phyloP scores from a whole-genome alignment of 177 flowering plant species.

The Vitis hybrid region DNA sequence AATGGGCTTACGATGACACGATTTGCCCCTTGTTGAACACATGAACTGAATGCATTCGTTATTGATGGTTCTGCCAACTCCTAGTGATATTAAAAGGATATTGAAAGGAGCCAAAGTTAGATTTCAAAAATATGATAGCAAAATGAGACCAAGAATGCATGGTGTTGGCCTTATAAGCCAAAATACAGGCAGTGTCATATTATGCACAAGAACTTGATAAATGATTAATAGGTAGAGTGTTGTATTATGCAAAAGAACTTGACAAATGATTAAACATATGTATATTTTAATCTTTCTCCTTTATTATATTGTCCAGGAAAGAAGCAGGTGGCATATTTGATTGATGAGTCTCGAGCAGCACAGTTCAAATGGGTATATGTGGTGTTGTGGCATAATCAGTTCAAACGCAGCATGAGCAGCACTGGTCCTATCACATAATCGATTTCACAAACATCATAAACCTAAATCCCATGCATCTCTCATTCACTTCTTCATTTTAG shows the following conservation, averaged over 20 bases:
- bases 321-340: too few species aligned
- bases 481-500: too few species aligned
- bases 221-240: too few species aligned
- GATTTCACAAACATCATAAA: too few species aligned
- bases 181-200: background rate
- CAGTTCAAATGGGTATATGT: too few species aligned
- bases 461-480: too few species aligned
- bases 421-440: too few species aligned
- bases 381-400: too few species aligned
- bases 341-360: too few species aligned
- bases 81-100: conserved; percentile 27
- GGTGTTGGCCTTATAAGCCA: background rate
- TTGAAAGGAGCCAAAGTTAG: conserved; percentile 2
- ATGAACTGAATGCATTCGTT: conserved; percentile 63
- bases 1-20: conserved; percentile 78
- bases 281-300: too few species aligned
- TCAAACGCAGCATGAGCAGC: too few species aligned
- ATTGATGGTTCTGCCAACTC: conserved; percentile 94
- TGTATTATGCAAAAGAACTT: background rate
- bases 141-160: background rate
- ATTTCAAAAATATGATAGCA: background rate
- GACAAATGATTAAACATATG: background rate
- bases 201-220: background rate
- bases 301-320: too few species aligned
- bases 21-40: conserved; percentile 76